Base-by-base conservation (phyloP, 2,329 filamentous ascomycete species). In the Cladophialophora exuberans region DNA sequence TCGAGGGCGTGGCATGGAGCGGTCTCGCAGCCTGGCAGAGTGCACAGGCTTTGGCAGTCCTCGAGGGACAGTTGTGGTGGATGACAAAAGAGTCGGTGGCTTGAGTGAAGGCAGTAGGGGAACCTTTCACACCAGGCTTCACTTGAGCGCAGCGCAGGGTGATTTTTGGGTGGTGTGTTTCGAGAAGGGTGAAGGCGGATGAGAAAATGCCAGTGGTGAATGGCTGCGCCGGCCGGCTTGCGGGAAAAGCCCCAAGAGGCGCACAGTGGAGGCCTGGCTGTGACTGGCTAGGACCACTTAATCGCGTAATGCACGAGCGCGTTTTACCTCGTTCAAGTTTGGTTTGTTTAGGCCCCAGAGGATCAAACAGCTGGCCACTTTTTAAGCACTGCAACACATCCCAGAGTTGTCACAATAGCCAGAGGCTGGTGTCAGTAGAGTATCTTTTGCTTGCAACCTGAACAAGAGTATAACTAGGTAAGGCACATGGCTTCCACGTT, bases 281-380 rank as follows among this genome's bases (percentile, higher is more conserved):
- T 49, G 46, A 49, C 46, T 39, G 46, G 33, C 35, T 35, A 39
- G 22, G 9, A n/a, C 46, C 46, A 49, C 31, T 49, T 25, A 49
- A 49, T 49, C 46, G 46, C 46, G 46, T 49, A 49, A 49, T 49
- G 35, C 33, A 38, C 35, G 28, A 49, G 35, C 46, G 46, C 46
- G 46, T 49, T 49, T 42, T 49, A 38, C 11, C 22, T 49, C 33
- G 46, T 39, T 31, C 31, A n/a, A n/a, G n/a, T n/a, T n/a, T n/a
- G n/a, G 33, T 39, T 28, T n/a, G 17, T 38, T 48, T 48, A 42
- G 39, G 39, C 39, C n/a, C n/a, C 20, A 25, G 4, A 25, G 3
- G 39, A 42, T 42, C 39, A 42, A 42, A 42, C 39, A 42, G 11
- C 39, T 20, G 20, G 39, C 22, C 39, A 26, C 22, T n/a, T n/a